Evolutionary conservation across 805 yeast species (phyloP), one percentile per base, ranked within the genome.

Genomic region (Brettanomyces nanus): DNA sequence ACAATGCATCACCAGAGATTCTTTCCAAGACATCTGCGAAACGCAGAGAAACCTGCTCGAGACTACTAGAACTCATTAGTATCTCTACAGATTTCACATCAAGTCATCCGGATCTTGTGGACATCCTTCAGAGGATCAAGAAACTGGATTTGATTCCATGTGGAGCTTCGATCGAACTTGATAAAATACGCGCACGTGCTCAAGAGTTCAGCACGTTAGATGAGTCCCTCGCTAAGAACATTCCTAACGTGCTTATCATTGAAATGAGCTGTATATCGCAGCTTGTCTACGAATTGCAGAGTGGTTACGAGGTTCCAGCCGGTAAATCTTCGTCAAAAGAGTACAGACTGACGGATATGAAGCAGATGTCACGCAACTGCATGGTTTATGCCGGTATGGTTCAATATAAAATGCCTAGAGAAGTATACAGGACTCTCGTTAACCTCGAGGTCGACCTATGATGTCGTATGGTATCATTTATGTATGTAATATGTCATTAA

Each of bases 311-410:
- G 36, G 44, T 43, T 2, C 38, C 41, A 26, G 43, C 38, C 11
- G 13, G 35, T 11, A 35, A 40, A 27, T 64, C 70, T 6, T 51
- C 65, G 2, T 65, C 72, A 10, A 73, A 71, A 41, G 71, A 67
- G 30, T 75, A 71, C 40, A 82, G 79, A 53, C 59, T 72, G 17
- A 65, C 58, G 3, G 72, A 75, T 30, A 62, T 85, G 52, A 67
- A 68, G 36, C 71, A 70, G 44, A 68, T 81, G 45, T 86, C 95
- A 2, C 81, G 77, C 57, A 86, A 86, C 59, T 83, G 95, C 59
- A 86, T 89, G 87, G 76, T 89, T 3, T 90, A 82, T 58, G 95
- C 97, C 5, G 97, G 97, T 43, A 82, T 90, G 79, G 80, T 89
- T 27, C 95, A 85, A 61, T 87, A 84, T 61, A 80, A 82, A 56